phyloP scores from a whole-genome alignment of 2,329 filamentous ascomycete species.

The Epichloe scottii region DNA sequence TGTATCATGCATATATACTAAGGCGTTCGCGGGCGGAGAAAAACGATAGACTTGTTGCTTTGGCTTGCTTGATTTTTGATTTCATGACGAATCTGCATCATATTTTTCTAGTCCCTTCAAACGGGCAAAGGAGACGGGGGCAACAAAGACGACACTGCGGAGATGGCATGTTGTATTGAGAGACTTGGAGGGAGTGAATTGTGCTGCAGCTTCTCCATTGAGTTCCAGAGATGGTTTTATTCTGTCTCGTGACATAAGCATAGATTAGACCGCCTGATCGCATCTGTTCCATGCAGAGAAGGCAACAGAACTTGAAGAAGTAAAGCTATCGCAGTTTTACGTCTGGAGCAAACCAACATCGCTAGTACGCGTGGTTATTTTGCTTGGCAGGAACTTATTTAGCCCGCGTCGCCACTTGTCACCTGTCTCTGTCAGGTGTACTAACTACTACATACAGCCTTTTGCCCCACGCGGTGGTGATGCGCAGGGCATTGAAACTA shows the following conservation, averaged over 20 bases:
- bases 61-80: slow-evolving; percentile 1
- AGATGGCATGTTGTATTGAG: background rate
- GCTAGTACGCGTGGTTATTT: background rate
- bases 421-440: too few relatives aligned
- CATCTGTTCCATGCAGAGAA: background rate
- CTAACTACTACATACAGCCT: too few relatives aligned
- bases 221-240: background rate
- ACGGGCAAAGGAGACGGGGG: background rate
- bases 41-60: slow-evolving; percentile 6
- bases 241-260: background rate
- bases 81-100: background rate
- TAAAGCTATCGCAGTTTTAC: background rate
- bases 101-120: background rate
- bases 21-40: slow-evolving; percentile 7
- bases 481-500: background rate
- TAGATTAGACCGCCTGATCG: background rate
- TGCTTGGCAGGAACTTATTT: background rate
- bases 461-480: background rate
- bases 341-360: background rate
- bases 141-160: background rate
- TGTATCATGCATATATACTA: slow-evolving; percentile 6
- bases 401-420: too few relatives aligned
- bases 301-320: background rate
- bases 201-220: background rate
- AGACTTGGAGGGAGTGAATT: background rate